Base-by-base conservation (phyloP, 1,284 basidiomycete genomes). In the Heliocybe sulcata region DNA sequence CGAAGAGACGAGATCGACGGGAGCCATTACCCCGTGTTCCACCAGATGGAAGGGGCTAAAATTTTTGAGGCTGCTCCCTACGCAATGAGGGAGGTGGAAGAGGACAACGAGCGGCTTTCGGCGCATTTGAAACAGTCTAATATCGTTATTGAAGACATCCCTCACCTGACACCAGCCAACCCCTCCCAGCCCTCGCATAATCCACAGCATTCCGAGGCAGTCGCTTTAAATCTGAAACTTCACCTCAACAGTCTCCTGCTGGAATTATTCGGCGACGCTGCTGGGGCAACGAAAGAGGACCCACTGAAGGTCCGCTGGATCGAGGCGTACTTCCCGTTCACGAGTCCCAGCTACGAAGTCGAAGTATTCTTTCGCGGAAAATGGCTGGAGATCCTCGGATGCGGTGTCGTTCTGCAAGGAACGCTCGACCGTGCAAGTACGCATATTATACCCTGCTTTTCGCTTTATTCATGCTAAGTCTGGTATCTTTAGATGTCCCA, bases 301-400 rank as follows among this genome's bases (percentile, higher is more conserved):
- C 94, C 96, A 23, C 72, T 99, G 55, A 78, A 83, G 56, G 89
- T 99, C 26, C 77, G 97, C 20, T 99, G 97, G 97, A 98, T 99
- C 60, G 91, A 98, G 63, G 94, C 97, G 2, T 92, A 90, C 65
- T 99, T 99, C 74, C 97, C 97, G 0, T 99, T 97, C 77, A 99
- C 97, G 56, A 90, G 86, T 56, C 97, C 97, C 4, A 96, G 92
- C 66, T 99, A 92, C 67, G 97, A 99, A 68, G 95, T 99, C 45
- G 97, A 99, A 67, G 94, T 99, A 8, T 90, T 94, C 74, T 99
- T 92, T 76, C 84, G 89, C 56, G 96, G 93, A 11, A 90, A 97
- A 67, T 99, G 97, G 97, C 77, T 99, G 33, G 97, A 99, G 72
- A 93, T 99, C 57, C 76, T 99, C 1, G 97, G 97, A 0, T 95